Evolutionary conservation across 225 moss, liverwort and hornwort species (phyloP), one percentile per base, ranked within the genome.

Genomic region (Rhytidiadelphus loreus): DNA sequence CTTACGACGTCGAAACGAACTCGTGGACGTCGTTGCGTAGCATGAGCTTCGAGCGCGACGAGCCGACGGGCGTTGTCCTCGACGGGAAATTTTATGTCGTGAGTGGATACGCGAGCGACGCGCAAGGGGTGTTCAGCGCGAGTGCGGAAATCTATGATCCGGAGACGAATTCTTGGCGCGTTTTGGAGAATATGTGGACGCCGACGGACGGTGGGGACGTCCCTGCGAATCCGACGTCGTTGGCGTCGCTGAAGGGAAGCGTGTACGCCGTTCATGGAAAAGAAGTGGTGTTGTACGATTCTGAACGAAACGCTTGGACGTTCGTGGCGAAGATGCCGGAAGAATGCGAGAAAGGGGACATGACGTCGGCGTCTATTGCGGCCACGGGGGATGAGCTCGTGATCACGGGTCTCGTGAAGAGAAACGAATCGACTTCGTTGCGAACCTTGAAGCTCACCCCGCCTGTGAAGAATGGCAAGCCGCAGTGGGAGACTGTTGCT

Each of bases 11-110:
- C 3, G 96, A 83, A 23, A 82, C 91, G 33, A 73, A 97, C 52
- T 88, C 90, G 16, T 98, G 98, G 98, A 87, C 78, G 72, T 62
- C 53, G 50, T 53, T 96, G 41, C 90, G 88, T 1, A 91, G 89
- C 79, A 96, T 97, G 95, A 91, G 88, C 72, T 90, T 89, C 62
- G 96, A 93, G 85, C 94, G 98, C 50, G 98, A 98, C 55, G 98
- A 98, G 80, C 94, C 92, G 25, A 92, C 95, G 25, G 96, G 95
- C 3, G 91, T 93, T 29, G 29, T 32, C 63, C 8, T 63, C 8
- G 63, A 63, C 1, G 63, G 63, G 4, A 4, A 63, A 5, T 63
- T 63, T 63, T 63, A 63, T 63, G 63, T 63, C 12, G 63, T 63
- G 16, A 63, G 63, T 32, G 63, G 63, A 63, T 63, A 63, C 16